A percentile compares a stretch with the other conserved stretches of the same genome.
Conservation (phyloP, 2,329 filamentous ascomycete genomes). For the Calonectria hawksworthii region DNA sequence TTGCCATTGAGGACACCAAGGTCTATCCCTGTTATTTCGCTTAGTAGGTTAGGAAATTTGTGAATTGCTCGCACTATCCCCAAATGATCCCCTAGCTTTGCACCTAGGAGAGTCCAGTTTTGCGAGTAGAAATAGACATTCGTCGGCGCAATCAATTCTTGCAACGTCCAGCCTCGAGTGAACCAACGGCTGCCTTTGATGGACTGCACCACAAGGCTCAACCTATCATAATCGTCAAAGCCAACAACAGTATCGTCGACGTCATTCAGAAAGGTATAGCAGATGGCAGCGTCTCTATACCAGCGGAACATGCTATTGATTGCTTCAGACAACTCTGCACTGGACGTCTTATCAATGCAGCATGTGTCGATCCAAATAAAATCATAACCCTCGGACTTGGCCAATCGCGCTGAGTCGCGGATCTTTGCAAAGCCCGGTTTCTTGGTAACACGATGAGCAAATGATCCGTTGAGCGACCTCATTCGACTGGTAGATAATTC, state of each 20-base stretch:
- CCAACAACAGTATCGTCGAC: too few species aligned
- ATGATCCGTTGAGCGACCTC: not conserved
- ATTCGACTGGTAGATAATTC: not conserved
- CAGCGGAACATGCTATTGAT: slow-evolving; percentile 36
- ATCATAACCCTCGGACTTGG: not conserved
- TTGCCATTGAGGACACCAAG: not conserved
- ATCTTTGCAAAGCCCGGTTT: not conserved
- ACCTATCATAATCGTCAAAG: too few species aligned
- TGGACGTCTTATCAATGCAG: slow-evolving; percentile 36
- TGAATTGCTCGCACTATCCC: too few species aligned
- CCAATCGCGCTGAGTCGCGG: not conserved
- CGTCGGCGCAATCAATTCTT: slow-evolving; percentile 10
- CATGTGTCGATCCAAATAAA: slow-evolving; percentile 31
- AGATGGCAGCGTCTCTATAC: slow-evolving; percentile 27
- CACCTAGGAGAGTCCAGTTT: slow-evolving; percentile 15
- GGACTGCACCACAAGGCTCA: too few species aligned
- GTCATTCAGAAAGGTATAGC: slow-evolving; percentile 32
- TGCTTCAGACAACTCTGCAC: slow-evolving; percentile 32
- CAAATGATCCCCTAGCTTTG: slow-evolving; percentile 23
- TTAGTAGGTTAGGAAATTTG: not conserved
- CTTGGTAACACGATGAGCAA: not conserved
- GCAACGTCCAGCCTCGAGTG: slow-evolving; percentile 33
- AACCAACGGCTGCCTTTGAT: slow-evolving; percentile 11
- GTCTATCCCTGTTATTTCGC: slow-evolving; percentile 15
- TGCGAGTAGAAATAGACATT: slow-evolving; percentile 21